Evolutionary conservation across 441 rosid genomes (phyloP), one percentile per base, ranked within the genome.

Genomic region (Arabidopsis lyrata): DNA sequence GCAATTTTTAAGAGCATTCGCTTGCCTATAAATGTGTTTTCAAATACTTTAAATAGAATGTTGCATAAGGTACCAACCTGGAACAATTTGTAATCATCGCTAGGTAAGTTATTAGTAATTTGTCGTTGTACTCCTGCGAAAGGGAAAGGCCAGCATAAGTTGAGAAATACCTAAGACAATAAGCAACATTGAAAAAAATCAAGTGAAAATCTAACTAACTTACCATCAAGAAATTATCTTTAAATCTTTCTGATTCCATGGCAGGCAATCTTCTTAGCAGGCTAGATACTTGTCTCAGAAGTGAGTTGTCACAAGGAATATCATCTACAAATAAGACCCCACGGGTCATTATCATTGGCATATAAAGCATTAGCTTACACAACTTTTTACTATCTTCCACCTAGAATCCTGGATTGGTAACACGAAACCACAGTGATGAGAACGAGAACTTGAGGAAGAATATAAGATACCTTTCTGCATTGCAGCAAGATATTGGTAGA

Each of bases 201-300:
- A 1, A 36, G 42, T 42, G 68, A 31, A 22, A 50, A 73, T 53
- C 39, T 15, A 27, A 42, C 63, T 50, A 78, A 31, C 94, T 80
- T 70, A 92, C 99, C 99, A 92, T 95, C 84, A 92, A 81, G 82
- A 92, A 95, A 77, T 92, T 90, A 66, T 95, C 99, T 83, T 90
- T 97, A 79, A 95, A 95, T 65, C 83, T 92, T 79, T 86, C 95
- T 49, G 99, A 95, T 84, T 92, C 97, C 75, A 90, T 89, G 77
- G 97, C 92, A 68, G 99, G 99, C 83, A 95, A 83, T 79, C 99
- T 89, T 78, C 99, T 85, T 38, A 92, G 81, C 45, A 95, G 92
- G 77, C 99, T 95, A 60, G 98, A 89, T 54, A 90, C 98, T 82
- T 92, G 94, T 81, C 97, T 85, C 48, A 95, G 77, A 70, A 95